phyloP scores from a whole-genome alignment of 1,139 yeast genomes.

The Blastobotrys elegans region DNA sequence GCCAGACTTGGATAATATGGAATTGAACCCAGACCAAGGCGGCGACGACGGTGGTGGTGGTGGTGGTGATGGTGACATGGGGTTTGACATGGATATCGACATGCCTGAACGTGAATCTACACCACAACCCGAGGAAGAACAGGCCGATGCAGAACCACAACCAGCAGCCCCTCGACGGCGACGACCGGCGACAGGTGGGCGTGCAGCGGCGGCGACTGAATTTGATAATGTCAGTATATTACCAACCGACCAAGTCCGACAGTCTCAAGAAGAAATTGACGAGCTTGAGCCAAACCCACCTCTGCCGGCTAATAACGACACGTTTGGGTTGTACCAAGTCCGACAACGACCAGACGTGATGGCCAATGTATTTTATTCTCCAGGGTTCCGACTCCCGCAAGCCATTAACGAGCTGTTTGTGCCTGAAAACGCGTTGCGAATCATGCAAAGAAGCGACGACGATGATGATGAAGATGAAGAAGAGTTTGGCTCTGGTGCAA shows the following conservation, averaged over 20 bases:
- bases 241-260: conserved; percentile 4
- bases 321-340: conserved; percentile 8
- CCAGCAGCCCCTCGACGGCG: not conserved
- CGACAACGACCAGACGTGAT: not conserved
- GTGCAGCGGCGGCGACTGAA: conserved; percentile 5
- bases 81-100: not conserved
- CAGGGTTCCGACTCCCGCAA: not conserved
- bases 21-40: conserved; percentile 16
- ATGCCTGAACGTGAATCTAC: not conserved
- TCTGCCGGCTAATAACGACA: conserved; percentile 7
- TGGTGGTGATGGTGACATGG: not conserved
- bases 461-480: conserved; percentile 12
- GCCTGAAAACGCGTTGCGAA: not conserved
- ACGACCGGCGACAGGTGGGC: not conserved
- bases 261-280: conserved; percentile 2
- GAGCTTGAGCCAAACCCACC: not conserved
- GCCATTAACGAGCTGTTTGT: not conserved
- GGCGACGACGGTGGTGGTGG: conserved; percentile 13
- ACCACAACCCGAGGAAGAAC: not conserved
- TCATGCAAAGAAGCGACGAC: not conserved
- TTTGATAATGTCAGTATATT: conserved; percentile 6
- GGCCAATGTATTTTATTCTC: conserved; percentile 1
- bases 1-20: conserved; percentile 13
- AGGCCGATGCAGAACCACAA: not conserved
- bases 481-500: not conserved